Base-by-base conservation (phyloP, 2,329 filamentous ascomycete species). In the Aspergillus calidoustus region DNA sequence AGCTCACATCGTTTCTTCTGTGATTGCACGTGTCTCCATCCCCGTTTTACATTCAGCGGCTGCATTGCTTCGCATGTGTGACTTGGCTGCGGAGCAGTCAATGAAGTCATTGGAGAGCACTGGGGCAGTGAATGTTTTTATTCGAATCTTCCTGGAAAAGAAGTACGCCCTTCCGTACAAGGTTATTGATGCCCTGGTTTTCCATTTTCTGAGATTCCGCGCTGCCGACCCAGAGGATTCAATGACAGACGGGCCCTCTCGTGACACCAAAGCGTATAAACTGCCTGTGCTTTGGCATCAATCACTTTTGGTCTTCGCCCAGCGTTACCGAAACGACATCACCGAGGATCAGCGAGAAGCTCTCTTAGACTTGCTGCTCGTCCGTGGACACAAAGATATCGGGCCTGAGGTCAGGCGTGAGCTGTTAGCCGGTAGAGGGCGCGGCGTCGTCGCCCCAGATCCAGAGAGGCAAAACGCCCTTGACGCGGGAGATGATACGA, bases 241-340 rank as follows among this genome's bases (percentile, higher is more conserved):
- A 9, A 81, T 81, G 69, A 72, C 79, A 75, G 75, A 79, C 62
- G 71, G 76, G 19, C 62, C 66, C 17, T 72, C 77, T 34, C 77
- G 71, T 61, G 77, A 77, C 19, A 81, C 81, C 52, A 81, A 84
- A 76, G 77, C 83, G 68, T 72, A 79, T 25, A 92, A 91, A 73
- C 77, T 98, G 66, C 95, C 96, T 0, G 93, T 99, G 7, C 88
- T 99, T 59, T 99, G 94, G 93, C 95, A 99, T 77, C 94, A 98
- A 80, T 93, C 91, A 69, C 82, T 99, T 31, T 80, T 99, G 58
- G 90, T 92, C 2, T 99, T 99, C 79, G 93, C 95, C 28, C 91
- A 97, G 79, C 85, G 94, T 60, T 99, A 98, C 80, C 89, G 93
- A 72, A 96, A 97, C 69, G 94, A 98, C 76, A 94, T 97, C 69